Evolutionary conservation across 805 yeast genomes (phyloP).

Genomic region (Metschnikowia cerradonensis): DNA sequence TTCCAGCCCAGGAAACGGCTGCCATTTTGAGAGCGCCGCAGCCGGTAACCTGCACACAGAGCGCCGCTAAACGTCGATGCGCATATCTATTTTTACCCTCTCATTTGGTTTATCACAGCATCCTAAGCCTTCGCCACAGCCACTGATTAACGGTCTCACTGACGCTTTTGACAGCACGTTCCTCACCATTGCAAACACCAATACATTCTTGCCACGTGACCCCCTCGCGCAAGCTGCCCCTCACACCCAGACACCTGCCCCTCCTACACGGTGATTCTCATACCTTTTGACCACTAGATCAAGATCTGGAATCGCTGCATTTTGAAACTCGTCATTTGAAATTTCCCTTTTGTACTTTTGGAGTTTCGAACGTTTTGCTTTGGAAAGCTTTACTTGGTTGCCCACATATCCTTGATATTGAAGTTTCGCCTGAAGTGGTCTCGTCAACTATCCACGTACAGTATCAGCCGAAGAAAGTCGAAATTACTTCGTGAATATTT

Average conservation of each 20-base stretch:
- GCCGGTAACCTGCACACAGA: neutral
- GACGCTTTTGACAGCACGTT: neutral
- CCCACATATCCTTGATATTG: too few relatives aligned
- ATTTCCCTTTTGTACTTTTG: too few relatives aligned
- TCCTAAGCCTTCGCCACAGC: neutral
- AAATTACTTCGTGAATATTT: too few relatives aligned
- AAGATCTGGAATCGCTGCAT: too few relatives aligned
- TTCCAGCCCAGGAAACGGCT: neutral
- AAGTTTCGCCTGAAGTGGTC: too few relatives aligned
- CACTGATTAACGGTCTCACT: constrained; percentile 18
- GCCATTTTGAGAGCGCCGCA: neutral
- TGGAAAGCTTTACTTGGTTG: too few relatives aligned
- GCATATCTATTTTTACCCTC: constrained; percentile 4
- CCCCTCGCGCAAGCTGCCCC: neutral
- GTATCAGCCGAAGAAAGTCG: neutral
- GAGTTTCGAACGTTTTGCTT: too few relatives aligned
- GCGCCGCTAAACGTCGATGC: constrained; percentile 1
- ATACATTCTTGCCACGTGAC: neutral
- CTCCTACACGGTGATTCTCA: too few relatives aligned
- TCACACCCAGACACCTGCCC: neutral
- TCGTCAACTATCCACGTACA: neutral
- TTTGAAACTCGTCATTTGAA: too few relatives aligned
- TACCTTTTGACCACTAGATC: too few relatives aligned
- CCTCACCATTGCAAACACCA: neutral
- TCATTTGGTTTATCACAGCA: neutral